Evolutionary conservation across 2,329 filamentous ascomycete species (phyloP), one percentile per base, ranked within the genome.

Genomic region (Alternaria conjuncta): DNA sequence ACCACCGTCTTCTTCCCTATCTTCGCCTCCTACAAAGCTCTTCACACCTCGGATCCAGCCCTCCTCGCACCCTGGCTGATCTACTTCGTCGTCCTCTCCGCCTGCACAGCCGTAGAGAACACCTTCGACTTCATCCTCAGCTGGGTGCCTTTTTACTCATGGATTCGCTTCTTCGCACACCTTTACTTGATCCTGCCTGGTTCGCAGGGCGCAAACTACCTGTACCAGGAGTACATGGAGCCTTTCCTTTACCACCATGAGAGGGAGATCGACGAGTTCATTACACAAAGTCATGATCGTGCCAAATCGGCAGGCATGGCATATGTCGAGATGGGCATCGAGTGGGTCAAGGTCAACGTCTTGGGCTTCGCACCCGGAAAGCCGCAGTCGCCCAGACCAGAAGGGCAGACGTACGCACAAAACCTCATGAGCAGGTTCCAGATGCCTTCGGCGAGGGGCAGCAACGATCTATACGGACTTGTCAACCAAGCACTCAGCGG

Each of bases 11-110:
- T 97, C 78, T 96, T 98, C 79, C 96, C 96, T 55, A 89, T 97
- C 68, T 98, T 97, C 83, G 94, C 95, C 71, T 97, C 95, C 68
- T 98, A 97, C 87, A 98, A 98, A 85, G 95, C 96, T 53, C 91
- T 99, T 77, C 95, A 96, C 83, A 94, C 93, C 15, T 91, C 92
- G 56, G 93, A 97, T 80, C 94, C 94, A 3, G 90, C 93, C 41
- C 90, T 96, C 78, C 87, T 97, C 64, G 93, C 93, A 68, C 95
- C 95, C 90, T 99, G 96, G 96, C 88, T 98, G 70, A 98, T 98
- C 92, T 99, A 98, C 87, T 99, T 95, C 92, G 93, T 97, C 64
- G 93, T 97, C 23, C 88, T 97, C 69, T 92, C 92, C 65, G 90
- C 92, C 79, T 88, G 90, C 73, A 86, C 94, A 60, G 87, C 96